Evolutionary conservation across 495 filamentous ascomycete species (phyloP), one percentile per base, ranked within the genome.

Genomic region (Hyaloscypha variabilis): DNA sequence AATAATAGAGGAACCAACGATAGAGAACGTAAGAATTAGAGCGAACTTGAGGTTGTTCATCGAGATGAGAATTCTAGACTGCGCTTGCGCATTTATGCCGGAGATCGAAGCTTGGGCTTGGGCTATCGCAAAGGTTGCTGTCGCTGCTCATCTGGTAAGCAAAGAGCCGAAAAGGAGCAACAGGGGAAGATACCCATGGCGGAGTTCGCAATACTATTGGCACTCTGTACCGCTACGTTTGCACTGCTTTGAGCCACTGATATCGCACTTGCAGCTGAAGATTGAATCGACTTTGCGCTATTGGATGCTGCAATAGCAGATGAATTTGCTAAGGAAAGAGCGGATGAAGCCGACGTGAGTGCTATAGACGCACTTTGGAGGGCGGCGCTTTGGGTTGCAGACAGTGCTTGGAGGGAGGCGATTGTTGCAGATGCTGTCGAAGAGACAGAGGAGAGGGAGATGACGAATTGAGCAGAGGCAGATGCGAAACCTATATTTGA

Each of bases 11-110:
- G 63, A 66, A n/a, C 56, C 56, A 23, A 60, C 3, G 50, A 66
- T 55, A 21, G 63, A 60, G 49, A 66, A 66, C 0, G 63, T 66
- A 1, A 66, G 26, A 3, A 55, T 46, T 3, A 66, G 42, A 6
- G 63, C 63, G 24, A 66, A 59, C 29, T 52, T 52, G 8, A 42
- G 49, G 2, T 11, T 39, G 56, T 59, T 65, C 54, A 60, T 65
- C 24, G 63, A 34, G 31, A 34, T 39, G 23, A 25, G 39, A 11
- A 59, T 30, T 31, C 39, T 25, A 6, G 63, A 63, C 19, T 46
- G 17, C 17, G 51, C 14, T 23, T 50, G 11, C 42, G 51, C 50
- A 55, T 39, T 36, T 13, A 53, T 54, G 26, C n/a, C 21, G 19
- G 26, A 31, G 26, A 54, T 39, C 14, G 42, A 53, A 3, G 57